Evolutionary conservation across 768 basidiomycete genomes (phyloP), one percentile per base, ranked within the genome.

Genomic region (Daedaleopsis nitida): DNA sequence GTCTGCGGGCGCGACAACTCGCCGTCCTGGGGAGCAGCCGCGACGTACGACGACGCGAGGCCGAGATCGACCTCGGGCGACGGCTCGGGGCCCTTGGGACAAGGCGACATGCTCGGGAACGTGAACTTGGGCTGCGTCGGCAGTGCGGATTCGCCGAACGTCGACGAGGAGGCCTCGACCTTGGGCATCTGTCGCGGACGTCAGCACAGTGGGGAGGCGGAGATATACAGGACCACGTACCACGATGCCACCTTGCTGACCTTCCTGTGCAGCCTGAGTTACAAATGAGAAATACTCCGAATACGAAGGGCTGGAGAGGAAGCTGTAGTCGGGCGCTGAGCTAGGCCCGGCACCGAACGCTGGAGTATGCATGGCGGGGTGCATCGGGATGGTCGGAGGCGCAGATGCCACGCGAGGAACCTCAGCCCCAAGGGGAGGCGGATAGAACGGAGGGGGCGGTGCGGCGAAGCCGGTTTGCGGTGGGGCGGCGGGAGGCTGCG

Each of bases 71-170:
- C 51, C 48, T 60, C 63, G 5, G 21, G 45, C 14, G 39, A 38
- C 19, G 52, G 19, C 14, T 19, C 50, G 55, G 32, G 35, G 27
- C 27, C 27, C 17, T 13, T 16, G 17, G 37, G 58, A 24, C 38
- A 42, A 43, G 35, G 44, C 35, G 51, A 47, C 16, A 32, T 19
- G 57, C 52, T 42, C 24, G 58, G 39, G 59, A 56, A 59, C 27
- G 37, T 53, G 59, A 53, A 59, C 55, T 64, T 57, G 19, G 56
- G 16, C 39, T 52, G 59, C 13, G 53, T n/a, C 23, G 57, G 59
- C 49, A 57, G 21, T 4, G 58, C 12, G 55, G 48, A 55, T 12
- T 59, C 45, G 11, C 55, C 55, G 44, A 60, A 59, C 16, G 62
- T 48, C 24, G 58, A 3, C 7, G 27, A 32, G 27, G 27, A 37